Evolutionary conservation across 2,329 filamentous ascomycete species (phyloP).

Genomic region (Fusarium fujikuroi): DNA sequence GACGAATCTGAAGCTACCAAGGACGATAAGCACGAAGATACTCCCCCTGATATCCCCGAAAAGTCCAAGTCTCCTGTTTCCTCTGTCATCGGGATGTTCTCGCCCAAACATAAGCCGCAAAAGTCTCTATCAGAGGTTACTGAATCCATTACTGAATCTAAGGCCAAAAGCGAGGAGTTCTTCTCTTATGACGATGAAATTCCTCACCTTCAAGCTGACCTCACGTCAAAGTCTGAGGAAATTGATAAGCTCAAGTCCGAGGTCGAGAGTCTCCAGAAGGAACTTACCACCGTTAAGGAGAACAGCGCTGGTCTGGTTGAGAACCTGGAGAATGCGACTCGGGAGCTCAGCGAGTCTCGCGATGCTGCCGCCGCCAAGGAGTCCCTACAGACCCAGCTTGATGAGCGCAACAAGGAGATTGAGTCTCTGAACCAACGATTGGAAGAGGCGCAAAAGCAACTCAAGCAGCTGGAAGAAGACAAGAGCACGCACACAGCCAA

Average conservation of each 20-base stretch:
- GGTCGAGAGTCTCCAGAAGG: constrained; percentile 73
- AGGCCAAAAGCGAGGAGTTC: constrained; percentile 72
- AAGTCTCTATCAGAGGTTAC: constrained; percentile 43
- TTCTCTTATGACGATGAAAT: constrained; percentile 94
- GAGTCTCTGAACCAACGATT: constrained; percentile 61
- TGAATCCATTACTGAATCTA: constrained; percentile 35
- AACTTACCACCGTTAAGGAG: constrained; percentile 77
- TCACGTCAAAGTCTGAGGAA: constrained; percentile 76
- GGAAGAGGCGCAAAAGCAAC: constrained; percentile 55
- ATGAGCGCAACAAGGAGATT: constrained; percentile 60
- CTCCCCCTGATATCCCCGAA: constrained; percentile 38
- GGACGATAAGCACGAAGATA: constrained; percentile 44
- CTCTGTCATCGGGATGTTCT: constrained; percentile 61
- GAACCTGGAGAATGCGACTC: constrained; percentile 74
- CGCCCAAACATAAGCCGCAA: constrained; percentile 57
- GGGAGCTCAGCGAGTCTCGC: constrained; percentile 65
- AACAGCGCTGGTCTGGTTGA: constrained; percentile 73
- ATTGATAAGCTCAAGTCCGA: constrained; percentile 76
- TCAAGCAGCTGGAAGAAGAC: constrained; percentile 57
- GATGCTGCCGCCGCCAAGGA: constrained; percentile 54
- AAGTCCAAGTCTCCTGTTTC: constrained; percentile 59
- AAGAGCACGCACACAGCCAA: constrained; percentile 47
- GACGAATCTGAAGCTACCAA: constrained; percentile 48
- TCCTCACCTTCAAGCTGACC: constrained; percentile 79
- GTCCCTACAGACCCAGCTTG: constrained; percentile 61